Conservation (phyloP, 2,329 filamentous ascomycete genomes). For the Neurospora crassa region DNA sequence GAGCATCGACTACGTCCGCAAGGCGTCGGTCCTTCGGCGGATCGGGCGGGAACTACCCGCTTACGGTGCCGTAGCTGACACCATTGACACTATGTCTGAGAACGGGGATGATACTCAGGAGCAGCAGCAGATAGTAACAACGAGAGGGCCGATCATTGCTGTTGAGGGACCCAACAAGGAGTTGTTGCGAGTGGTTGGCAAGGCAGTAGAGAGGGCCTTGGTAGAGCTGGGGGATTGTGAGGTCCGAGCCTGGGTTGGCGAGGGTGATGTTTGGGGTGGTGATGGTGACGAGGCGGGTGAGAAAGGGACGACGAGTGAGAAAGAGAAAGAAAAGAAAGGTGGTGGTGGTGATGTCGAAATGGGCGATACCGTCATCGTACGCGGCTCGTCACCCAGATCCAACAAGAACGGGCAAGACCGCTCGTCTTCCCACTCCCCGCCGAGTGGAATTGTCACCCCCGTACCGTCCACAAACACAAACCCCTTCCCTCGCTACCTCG, state of each 20-base stretch:
- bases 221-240: constrained; percentile 32
- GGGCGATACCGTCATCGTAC: constrained; percentile 15
- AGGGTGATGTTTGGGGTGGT: constrained; percentile 2
- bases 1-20: constrained; percentile 63
- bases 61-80: constrained; percentile 33
- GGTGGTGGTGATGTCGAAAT: constrained; percentile 24
- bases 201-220: constrained; percentile 56
- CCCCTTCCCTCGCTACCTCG: constrained; percentile 51
- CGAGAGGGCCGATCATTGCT: constrained; percentile 71
- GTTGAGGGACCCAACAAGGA: constrained; percentile 62
- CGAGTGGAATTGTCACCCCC: neutral
- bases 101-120: constrained; percentile 18
- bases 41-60: constrained; percentile 52
- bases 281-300: neutral
- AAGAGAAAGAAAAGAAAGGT: constrained; percentile 23
- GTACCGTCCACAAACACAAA: constrained; percentile 12
- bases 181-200: constrained; percentile 47
- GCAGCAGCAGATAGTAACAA: constrained; percentile 15
- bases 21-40: constrained; percentile 65
- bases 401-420: constrained; percentile 14
- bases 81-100: neutral
- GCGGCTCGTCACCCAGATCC: neutral
- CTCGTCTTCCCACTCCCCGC: neutral
- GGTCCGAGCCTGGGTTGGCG: constrained; percentile 37
- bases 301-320: constrained; percentile 29